phyloP scores from a whole-genome alignment of 2,329 filamentous ascomycete genomes.

The Pseudogymnoascus sp. region DNA sequence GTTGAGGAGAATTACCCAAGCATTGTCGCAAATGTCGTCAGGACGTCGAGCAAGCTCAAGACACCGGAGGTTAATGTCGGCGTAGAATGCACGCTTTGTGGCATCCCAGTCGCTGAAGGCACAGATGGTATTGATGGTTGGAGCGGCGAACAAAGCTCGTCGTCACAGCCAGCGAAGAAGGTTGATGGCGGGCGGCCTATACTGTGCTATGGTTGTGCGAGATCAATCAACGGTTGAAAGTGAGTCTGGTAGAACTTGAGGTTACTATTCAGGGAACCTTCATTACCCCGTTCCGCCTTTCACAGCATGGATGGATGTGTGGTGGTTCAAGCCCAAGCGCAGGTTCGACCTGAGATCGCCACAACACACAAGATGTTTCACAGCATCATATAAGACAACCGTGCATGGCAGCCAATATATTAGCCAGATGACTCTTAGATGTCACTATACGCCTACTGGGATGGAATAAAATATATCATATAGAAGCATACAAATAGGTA shows the following conservation, averaged over 20 bases:
- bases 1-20: constrained; percentile 82
- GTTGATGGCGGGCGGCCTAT: constrained; percentile 25
- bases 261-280: background rate
- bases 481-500: background rate
- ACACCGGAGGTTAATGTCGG: constrained; percentile 32
- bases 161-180: constrained; percentile 22
- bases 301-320: background rate
- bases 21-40: constrained; percentile 90
- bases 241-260: background rate
- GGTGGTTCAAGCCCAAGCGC: background rate
- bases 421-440: background rate
- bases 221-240: constrained; percentile 48
- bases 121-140: constrained; percentile 56
- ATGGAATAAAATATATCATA: background rate
- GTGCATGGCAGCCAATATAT: background rate
- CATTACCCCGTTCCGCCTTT: background rate
- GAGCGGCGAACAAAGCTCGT: constrained; percentile 45
- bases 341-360: background rate
- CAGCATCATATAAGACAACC: background rate
- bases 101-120: constrained; percentile 54
- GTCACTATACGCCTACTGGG: background rate
- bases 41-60: constrained; percentile 76
- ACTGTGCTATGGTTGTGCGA: constrained; percentile 68
- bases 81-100: constrained; percentile 57
- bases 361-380: background rate